A percentile compares a stretch with the other conserved stretches of the same genome.
phyloP scores from a whole-genome alignment of 2,329 filamentous ascomycete genomes.

The Fusarium buxicola region DNA sequence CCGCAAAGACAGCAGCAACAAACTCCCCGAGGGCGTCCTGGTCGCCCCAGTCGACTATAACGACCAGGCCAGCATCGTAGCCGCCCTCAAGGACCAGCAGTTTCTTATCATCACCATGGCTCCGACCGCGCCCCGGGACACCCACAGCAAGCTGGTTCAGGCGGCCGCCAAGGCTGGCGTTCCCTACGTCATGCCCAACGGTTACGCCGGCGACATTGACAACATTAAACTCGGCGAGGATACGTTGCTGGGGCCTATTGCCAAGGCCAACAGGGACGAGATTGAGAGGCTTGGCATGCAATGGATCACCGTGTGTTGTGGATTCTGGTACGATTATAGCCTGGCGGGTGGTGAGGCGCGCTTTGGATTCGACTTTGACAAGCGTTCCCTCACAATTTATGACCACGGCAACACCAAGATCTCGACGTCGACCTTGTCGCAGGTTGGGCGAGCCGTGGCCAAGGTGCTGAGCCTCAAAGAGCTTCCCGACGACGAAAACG shows the following conservation, averaged over 20 bases:
- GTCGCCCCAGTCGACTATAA: constrained; percentile 58
- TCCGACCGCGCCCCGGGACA: constrained; percentile 53
- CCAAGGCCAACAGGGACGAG: constrained; percentile 46
- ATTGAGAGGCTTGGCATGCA: constrained; percentile 55
- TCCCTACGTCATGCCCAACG: constrained; percentile 64
- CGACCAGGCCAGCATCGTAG: constrained; percentile 56
- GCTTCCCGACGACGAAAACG: constrained; percentile 52
- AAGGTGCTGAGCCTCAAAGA: constrained; percentile 59
- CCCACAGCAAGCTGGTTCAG: constrained; percentile 58
- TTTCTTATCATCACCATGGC: constrained; percentile 64
- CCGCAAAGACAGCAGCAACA: constrained; percentile 56
- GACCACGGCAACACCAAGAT: constrained; percentile 59
- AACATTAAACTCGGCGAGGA: constrained; percentile 48
- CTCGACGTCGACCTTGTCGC: constrained; percentile 60
- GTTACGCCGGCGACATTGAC: constrained; percentile 50
- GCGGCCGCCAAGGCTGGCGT: constrained; percentile 65
- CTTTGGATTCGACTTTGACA: constrained; percentile 62
- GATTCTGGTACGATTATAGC: constrained; percentile 67
- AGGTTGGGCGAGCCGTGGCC: constrained; percentile 66
- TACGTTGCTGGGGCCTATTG: constrained; percentile 36
- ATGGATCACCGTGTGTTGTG: constrained; percentile 63
- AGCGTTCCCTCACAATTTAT: constrained; percentile 57
- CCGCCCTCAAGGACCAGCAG: constrained; percentile 65
- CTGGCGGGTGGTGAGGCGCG: constrained; percentile 51
- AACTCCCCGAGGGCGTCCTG: constrained; percentile 58